These are phyloP conservation scores for Coelastrella sp. DNA, from an alignment of 139 green algal species.

Conservation along the genomic window DNA sequence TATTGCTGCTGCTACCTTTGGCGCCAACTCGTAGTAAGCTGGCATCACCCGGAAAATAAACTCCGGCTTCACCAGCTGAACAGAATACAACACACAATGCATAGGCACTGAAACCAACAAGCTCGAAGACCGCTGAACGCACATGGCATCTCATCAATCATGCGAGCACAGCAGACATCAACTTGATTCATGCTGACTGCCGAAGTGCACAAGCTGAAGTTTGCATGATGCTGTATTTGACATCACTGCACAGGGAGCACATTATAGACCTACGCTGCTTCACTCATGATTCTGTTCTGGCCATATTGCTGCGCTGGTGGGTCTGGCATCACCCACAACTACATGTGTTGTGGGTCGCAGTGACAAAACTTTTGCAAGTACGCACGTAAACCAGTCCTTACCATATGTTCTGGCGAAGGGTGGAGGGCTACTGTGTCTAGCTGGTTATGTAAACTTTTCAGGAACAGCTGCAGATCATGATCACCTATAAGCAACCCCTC, in stretches of 20 bases:
- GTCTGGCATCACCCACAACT: too few species aligned
- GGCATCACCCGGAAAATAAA: constrained; percentile 36
- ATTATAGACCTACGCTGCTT: too few species aligned
- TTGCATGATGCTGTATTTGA: not conserved
- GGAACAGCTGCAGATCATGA: constrained; percentile 38
- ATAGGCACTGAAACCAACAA: not conserved
- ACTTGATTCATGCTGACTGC: too few species aligned
- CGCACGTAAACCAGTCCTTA: too few species aligned
- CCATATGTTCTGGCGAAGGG: constrained; percentile 23
- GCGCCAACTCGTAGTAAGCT: constrained; percentile 21
- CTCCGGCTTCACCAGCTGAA: constrained; percentile 28
- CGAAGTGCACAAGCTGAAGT: not conserved
- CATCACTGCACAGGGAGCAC: too few species aligned
- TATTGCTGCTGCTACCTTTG: constrained; percentile 25
- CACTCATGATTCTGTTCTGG: too few species aligned
- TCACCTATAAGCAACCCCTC: constrained; percentile 22
- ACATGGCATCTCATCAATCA: too few species aligned
- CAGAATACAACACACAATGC: not conserved
- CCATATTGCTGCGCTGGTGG: too few species aligned
- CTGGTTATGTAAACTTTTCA: constrained; percentile 22
- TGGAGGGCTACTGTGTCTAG: constrained; percentile 41
- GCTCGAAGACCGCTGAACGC: not conserved
- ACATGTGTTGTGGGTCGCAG: not conserved
- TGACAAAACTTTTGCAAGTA: too few species aligned
- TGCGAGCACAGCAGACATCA: too few species aligned